These are phyloP conservation scores for Obelidium mucronatum DNA, from an alignment of 192 early-diverging fungal species.

Conservation along the genomic window DNA sequence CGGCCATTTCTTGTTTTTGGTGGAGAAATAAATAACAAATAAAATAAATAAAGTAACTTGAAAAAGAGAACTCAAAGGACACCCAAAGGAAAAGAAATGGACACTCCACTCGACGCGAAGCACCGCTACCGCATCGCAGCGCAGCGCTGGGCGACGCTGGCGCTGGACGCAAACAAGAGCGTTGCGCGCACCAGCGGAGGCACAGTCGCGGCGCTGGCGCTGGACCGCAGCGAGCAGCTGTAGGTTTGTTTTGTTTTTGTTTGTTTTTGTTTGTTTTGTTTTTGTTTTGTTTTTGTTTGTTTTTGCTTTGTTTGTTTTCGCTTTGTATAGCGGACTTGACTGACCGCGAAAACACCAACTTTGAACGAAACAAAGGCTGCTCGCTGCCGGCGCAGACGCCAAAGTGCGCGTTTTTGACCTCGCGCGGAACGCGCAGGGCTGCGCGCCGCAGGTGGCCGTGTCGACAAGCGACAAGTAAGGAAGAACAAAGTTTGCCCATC, in stretches of 20 bases:
- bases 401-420: conserved; percentile 65
- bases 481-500: too few species aligned
- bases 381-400: conserved; percentile 69
- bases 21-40: background rate
- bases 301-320: background rate
- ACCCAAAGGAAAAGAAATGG: background rate
- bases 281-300: background rate
- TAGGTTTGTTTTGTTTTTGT: background rate
- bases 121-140: background rate
- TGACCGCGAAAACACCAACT: too few species aligned
- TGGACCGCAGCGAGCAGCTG: background rate
- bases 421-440: conserved; percentile 40
- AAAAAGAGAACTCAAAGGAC: background rate
- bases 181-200: background rate
- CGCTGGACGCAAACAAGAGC: background rate
- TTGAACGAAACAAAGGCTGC: conserved; percentile 55
- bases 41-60: background rate
- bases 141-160: background rate
- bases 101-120: background rate
- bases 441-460: background rate
- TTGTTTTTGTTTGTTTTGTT: background rate
- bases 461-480: background rate
- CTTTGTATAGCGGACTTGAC: background rate
- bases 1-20: background rate
- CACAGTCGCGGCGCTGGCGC: background rate